Percentiles rank a stretch among this genome's conserved stretches.
Conservation (phyloP, 2,329 filamentous ascomycete species). For the Venturiaceae sp. region DNA sequence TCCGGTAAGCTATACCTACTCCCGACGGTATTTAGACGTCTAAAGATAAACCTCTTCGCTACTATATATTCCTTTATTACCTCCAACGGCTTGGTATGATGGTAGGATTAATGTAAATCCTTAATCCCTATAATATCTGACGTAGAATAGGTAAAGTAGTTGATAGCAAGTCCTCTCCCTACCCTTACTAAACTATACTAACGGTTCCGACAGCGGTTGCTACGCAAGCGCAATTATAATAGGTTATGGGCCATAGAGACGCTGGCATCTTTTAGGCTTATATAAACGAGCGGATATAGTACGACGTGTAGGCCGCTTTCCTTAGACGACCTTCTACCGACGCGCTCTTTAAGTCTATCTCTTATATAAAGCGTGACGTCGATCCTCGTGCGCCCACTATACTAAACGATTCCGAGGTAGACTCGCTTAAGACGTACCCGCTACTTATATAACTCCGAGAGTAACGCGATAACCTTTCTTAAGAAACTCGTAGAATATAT, state of each 20-base stretch:
- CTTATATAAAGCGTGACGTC: background rate
- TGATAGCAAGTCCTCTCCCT: background rate
- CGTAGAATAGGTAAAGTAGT: background rate
- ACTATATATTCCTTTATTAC: constrained; percentile 1
- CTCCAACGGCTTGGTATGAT: background rate
- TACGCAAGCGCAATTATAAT: background rate
- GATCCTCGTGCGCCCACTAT: background rate
- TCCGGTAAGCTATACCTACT: background rate
- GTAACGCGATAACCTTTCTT: background rate
- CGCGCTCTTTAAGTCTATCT: background rate
- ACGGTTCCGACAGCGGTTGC: background rate
- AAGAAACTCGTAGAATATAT: background rate
- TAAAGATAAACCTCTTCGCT: background rate
- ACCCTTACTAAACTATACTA: background rate
- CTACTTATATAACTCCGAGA: background rate
- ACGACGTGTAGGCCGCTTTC: background rate
- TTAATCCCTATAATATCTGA: background rate
- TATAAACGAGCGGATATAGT: background rate
- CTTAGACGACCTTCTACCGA: background rate
- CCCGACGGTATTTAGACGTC: background rate
- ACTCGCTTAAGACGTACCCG: background rate
- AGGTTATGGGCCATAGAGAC: background rate
- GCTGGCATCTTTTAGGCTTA: constrained; percentile 1
- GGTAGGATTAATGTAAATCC: background rate
- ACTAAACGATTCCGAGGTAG: background rate